Percentiles rank a stretch among this genome's conserved stretches.
Conservation (phyloP, 2,329 filamentous ascomycete genomes). For the Phoma sp. region DNA sequence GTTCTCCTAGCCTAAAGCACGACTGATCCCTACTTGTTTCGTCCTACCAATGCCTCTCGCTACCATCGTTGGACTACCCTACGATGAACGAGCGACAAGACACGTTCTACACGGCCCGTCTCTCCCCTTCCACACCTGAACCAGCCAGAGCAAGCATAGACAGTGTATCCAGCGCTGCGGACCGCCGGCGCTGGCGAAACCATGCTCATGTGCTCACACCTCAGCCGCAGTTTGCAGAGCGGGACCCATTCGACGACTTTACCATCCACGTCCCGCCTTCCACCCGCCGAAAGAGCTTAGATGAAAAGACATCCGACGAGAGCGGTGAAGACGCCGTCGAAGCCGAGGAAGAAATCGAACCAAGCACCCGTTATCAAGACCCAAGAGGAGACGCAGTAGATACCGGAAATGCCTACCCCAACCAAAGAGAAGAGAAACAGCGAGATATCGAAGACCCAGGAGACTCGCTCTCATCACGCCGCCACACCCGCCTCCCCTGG, state of each 20-base stretch:
- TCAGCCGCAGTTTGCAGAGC: constrained; percentile 14
- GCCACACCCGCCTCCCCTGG: constrained; percentile 11
- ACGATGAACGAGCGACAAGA: constrained; percentile 16
- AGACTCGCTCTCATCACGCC: neutral
- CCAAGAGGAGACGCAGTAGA: neutral
- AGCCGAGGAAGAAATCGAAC: neutral
- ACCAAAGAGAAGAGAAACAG: neutral
- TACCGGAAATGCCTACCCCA: neutral
- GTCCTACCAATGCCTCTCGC: neutral
- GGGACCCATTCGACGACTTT: constrained; percentile 32
- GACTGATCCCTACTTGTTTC: neutral
- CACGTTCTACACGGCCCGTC: constrained; percentile 10
- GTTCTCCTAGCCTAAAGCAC: neutral
- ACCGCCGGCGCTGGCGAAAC: constrained; percentile 36
- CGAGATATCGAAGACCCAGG: neutral
- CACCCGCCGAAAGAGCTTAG: neutral
- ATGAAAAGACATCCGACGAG: neutral
- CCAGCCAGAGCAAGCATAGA: constrained; percentile 11
- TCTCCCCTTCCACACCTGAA: neutral
- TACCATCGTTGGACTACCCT: neutral
- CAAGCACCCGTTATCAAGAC: neutral
- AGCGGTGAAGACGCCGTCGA: neutral
- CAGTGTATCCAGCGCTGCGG: constrained; percentile 27
- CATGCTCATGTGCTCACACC: constrained; percentile 30
- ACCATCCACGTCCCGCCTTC: neutral